Evolutionary conservation across 805 yeast species (phyloP).

Genomic region (Cyberlindnera mrakii): DNA sequence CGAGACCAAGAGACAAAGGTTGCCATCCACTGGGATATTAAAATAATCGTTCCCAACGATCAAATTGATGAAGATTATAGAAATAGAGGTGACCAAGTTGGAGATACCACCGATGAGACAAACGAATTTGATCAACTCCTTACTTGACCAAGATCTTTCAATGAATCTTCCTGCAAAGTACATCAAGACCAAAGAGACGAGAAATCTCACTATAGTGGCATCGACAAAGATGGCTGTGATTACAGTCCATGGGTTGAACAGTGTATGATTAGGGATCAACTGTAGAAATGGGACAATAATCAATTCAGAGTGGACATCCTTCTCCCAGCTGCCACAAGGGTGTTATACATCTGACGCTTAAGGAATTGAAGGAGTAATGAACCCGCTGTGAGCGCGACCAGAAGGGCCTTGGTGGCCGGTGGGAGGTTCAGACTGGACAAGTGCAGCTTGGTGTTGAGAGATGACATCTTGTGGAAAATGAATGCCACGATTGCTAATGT

Average conservation of each 20-base stretch:
- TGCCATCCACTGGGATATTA: conserved; percentile 45
- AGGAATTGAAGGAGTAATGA: conserved; percentile 37
- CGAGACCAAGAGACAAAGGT: conserved; percentile 50
- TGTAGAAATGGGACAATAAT: conserved; percentile 54
- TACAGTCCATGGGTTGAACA: conserved; percentile 60
- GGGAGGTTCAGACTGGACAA: conserved; percentile 30
- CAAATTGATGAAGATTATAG: conserved; percentile 23
- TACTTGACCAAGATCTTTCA: conserved; percentile 60
- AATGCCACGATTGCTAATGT: conserved; percentile 18
- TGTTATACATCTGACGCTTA: conserved; percentile 32
- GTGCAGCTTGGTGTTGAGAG: conserved; percentile 14
- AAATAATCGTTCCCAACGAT: conserved; percentile 19
- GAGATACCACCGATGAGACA: conserved; percentile 45
- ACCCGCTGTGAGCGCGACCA: conserved; percentile 33
- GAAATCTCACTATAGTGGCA: conserved; percentile 38
- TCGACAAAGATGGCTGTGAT: conserved; percentile 62
- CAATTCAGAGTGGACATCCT: conserved; percentile 29
- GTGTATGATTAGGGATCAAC: conserved; percentile 51
- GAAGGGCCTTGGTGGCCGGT: conserved; percentile 39
- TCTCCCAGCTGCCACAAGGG: conserved; percentile 13
- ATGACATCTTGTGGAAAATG: conserved; percentile 20
- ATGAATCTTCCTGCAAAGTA: conserved; percentile 58
- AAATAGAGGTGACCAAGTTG: conserved; percentile 34
- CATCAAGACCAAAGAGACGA: conserved; percentile 42
- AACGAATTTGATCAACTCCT: conserved; percentile 44